Evolutionary conservation across 305 asterid genomes (phyloP).

Genomic region (Fraxinus latifolia): DNA sequence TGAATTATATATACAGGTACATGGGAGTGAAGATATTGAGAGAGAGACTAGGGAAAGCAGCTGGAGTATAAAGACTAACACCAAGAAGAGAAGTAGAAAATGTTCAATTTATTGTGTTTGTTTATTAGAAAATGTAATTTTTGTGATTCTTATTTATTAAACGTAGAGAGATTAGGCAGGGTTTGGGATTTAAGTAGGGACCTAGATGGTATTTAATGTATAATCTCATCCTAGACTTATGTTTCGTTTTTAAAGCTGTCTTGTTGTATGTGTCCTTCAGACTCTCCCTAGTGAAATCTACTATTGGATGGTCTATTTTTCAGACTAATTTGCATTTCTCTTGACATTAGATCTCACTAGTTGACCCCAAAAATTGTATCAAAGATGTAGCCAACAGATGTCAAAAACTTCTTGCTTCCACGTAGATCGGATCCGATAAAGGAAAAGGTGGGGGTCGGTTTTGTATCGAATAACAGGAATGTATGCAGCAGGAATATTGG

Average conservation of each 20-base stretch:
- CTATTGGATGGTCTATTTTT: neutral
- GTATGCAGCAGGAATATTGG: no score
- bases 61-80: constrained; percentile 37
- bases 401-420: no score
- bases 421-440: no score
- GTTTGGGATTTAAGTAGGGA: neutral
- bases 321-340: neutral
- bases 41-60: constrained; percentile 61
- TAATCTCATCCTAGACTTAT: neutral
- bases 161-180: constrained; percentile 11
- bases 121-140: neutral
- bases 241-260: neutral
- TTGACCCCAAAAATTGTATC: no score
- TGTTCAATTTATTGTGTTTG: neutral
- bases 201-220: neutral
- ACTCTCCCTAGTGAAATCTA: neutral
- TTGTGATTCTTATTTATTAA: constrained; percentile 27
- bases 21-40: constrained; percentile 87
- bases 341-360: neutral
- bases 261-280: neutral
- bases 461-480: no score
- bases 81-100: constrained; percentile 23
- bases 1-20: constrained; percentile 52
- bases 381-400: no score
- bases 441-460: no score